Evolutionary conservation across 805 yeast species (phyloP), one percentile per base, ranked within the genome.

Genomic region (Myxozyma kluyveri): DNA sequence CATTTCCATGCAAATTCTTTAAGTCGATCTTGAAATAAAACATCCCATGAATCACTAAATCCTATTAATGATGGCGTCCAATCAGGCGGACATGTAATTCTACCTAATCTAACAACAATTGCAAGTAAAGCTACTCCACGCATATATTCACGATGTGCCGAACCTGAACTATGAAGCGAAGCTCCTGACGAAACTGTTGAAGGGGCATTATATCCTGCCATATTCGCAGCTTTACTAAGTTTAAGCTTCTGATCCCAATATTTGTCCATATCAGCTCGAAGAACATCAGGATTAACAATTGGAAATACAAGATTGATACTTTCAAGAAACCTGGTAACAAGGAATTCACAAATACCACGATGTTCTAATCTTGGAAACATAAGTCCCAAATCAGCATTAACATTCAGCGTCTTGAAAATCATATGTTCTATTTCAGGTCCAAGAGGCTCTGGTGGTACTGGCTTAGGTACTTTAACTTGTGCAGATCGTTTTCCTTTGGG

Each of bases 221-320:
- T 4, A 23, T 7, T 6, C 7, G 18, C 45, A 12, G 36, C 18
- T 19, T 23, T 18, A 14, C 26, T 26, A 18, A 9, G 46, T 44
- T 47, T 41, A 40, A 45, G 33, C 35, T 56, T 56, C 2, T 38
- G 22, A 9, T 45, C 52, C 60, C 60, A 56, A 32, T 45, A 54
- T 21, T 36, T 40, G 39, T 27, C 36, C 46, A 54, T 47, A 23
- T 54, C 49, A 12, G 45, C 42, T 4, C 60, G 51, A 32, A 56
- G 49, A 9, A 53, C 42, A 2, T 52, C 47, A 6, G 64, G 61
- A 33, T 56, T 49, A 3, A 57, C 47, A 4, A 52, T 56, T 22
- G 61, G 61, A 37, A 49, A 56, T n/a, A 62, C 42, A 24, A 52
- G 44, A 47, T 63, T 63, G 22, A 61, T 53, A 3, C 54, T 50